Evolutionary conservation across 129 eudicot species (phyloP).

Genomic region (Centaurea solstitialis): DNA sequence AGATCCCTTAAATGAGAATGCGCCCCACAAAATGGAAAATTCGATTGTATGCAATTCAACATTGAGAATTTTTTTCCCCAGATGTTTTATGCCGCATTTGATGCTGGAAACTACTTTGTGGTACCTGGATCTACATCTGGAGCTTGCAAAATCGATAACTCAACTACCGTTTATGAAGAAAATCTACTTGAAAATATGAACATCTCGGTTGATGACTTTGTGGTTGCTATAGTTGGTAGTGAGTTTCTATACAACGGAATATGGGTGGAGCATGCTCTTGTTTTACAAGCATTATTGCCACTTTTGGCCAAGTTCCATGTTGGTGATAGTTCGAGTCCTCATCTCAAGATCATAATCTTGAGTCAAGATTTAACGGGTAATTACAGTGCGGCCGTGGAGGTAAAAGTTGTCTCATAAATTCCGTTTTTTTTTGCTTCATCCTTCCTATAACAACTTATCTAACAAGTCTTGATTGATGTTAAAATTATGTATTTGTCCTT

Average conservation of each 20-base stretch:
- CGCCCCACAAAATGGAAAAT: constrained; percentile 8
- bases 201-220: constrained; percentile 51
- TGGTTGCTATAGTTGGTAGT: constrained; percentile 75
- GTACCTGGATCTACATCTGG: constrained; percentile 82
- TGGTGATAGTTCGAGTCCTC: constrained; percentile 37
- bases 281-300: constrained; percentile 73
- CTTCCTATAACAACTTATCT: background rate
- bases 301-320: constrained; percentile 42
- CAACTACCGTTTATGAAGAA: constrained; percentile 29
- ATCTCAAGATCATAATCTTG: constrained; percentile 60
- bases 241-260: constrained; percentile 71
- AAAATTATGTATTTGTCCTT: constrained; percentile 7
- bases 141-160: constrained; percentile 55
- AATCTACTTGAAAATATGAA: constrained; percentile 44
- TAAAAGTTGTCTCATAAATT: constrained; percentile 14
- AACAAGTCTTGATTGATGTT: constrained; percentile 13
- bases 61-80: constrained; percentile 21
- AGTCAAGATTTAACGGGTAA: constrained; percentile 53
- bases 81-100: constrained; percentile 79
- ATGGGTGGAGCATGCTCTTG: constrained; percentile 90
- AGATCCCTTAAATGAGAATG: constrained; percentile 5
- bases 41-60: background rate
- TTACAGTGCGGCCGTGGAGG: constrained; percentile 77
- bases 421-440: background rate
- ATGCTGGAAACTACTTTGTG: constrained; percentile 82